A percentile compares a stretch with the other conserved stretches of the same genome.
Evolutionary conservation across 2,329 filamentous ascomycete species (phyloP).

Genomic region (Beauveria sp.): DNA sequence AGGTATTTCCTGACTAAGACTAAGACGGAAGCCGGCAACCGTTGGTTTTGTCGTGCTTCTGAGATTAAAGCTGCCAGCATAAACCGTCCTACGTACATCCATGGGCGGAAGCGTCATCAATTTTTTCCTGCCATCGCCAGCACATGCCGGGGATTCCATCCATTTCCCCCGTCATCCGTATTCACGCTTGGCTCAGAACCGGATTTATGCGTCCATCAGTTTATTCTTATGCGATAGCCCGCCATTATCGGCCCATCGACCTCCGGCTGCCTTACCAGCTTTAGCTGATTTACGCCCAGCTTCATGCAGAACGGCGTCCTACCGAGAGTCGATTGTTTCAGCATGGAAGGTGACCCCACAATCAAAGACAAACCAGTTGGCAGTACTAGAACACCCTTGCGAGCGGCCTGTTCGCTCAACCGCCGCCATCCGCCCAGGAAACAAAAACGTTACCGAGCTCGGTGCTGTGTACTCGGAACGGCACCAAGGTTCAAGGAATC

Average conservation of each 20-base stretch:
- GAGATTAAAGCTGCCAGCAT: too few relatives aligned
- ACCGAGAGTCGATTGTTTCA: slow-evolving; percentile 1
- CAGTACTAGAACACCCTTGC: neutral
- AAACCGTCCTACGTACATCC: too few relatives aligned
- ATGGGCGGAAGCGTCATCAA: neutral
- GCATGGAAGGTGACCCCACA: neutral
- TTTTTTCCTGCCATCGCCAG: neutral
- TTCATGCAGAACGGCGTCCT: neutral
- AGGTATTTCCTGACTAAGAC: neutral
- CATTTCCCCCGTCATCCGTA: neutral
- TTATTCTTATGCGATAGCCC: neutral
- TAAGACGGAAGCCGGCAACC: neutral
- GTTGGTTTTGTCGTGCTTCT: too few relatives aligned
- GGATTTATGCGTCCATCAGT: neutral
- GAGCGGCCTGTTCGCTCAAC: neutral
- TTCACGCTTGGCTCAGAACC: neutral
- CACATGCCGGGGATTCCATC: neutral
- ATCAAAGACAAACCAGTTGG: neutral
- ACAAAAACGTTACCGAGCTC: neutral
- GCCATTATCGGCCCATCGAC: neutral
- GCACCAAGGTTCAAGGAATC: neutral
- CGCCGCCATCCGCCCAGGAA: neutral
- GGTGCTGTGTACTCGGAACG: neutral
- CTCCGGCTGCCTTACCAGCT: neutral
- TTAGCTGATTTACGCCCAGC: neutral